Evolutionary conservation across 768 basidiomycete species (phyloP).

Genomic region (Phallus indusiatus): DNA sequence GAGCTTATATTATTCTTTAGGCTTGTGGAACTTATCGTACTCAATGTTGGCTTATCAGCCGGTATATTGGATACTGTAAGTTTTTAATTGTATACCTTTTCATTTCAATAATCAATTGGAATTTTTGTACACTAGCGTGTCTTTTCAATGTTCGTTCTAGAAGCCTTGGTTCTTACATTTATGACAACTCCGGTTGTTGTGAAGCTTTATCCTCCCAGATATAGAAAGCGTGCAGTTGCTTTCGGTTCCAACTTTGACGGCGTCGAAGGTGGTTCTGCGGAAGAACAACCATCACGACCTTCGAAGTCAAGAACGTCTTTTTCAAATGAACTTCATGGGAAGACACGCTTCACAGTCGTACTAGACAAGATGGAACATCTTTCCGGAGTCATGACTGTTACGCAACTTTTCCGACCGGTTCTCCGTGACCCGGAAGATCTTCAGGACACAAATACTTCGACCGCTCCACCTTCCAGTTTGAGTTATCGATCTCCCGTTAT

Average conservation of each 20-base stretch:
- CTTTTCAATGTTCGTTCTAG: conserved; percentile 93
- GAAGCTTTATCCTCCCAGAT: conserved; percentile 54
- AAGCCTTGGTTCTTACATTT: conserved; percentile 74
- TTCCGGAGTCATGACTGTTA: conserved; percentile 81
- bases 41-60: conserved; percentile 85
- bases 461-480: background rate
- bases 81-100: background rate
- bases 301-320: background rate
- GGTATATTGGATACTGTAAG: conserved; percentile 57
- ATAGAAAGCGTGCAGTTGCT: conserved; percentile 39
- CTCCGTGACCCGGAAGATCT: background rate
- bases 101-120: background rate
- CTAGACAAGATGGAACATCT: conserved; percentile 87
- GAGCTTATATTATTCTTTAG: conserved; percentile 25
- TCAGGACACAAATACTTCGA: background rate
- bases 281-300: conserved; percentile 10
- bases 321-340: conserved; percentile 22
- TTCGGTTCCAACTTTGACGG: conserved; percentile 39
- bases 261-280: conserved; percentile 30
- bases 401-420: conserved; percentile 62
- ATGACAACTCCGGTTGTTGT: conserved; percentile 74
- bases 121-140: conserved; percentile 34
- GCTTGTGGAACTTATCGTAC: conserved; percentile 87
- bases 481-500: background rate
- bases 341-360: conserved; percentile 69